These are phyloP conservation scores for Graphium sp. DNA, from an alignment of 2,329 filamentous ascomycete species.

Conservation along the genomic window DNA sequence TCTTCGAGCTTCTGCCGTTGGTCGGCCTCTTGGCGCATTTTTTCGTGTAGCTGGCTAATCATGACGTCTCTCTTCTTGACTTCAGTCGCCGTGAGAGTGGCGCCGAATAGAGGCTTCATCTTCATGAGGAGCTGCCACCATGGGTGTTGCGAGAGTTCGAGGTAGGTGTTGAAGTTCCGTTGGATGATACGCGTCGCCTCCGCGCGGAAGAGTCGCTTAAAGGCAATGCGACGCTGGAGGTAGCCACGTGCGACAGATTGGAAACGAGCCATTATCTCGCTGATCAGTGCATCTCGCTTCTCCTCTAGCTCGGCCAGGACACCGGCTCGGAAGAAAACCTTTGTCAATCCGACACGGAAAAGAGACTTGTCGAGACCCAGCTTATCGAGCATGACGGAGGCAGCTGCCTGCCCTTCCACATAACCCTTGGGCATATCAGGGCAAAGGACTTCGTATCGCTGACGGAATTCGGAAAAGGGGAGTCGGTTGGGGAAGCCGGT, in stretches of 20 bases:
- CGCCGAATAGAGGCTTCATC: constrained; percentile 89
- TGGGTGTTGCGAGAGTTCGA: constrained; percentile 76
- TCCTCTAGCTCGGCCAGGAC: constrained; percentile 95
- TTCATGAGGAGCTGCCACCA: constrained; percentile 95
- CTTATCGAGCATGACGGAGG: constrained; percentile 75
- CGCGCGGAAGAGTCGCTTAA: constrained; percentile 85
- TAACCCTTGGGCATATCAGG: constrained; percentile 77
- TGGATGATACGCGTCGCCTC: constrained; percentile 94
- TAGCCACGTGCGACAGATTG: constrained; percentile 87
- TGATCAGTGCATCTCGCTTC: constrained; percentile 80
- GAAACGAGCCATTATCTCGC: constrained; percentile 84
- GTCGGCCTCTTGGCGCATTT: constrained; percentile 60
- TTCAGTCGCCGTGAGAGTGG: constrained; percentile 79
- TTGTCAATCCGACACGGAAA: constrained; percentile 87
- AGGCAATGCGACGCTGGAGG: constrained; percentile 69
- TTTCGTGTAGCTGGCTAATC: constrained; percentile 73
- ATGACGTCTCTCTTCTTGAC: constrained; percentile 91
- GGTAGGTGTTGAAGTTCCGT: constrained; percentile 81
- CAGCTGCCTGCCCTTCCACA: constrained; percentile 74
- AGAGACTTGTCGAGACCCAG: constrained; percentile 70
- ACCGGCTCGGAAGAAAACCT: constrained; percentile 94
- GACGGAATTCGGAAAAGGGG: constrained; percentile 82
- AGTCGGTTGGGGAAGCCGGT: constrained; percentile 94
- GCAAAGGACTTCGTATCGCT: constrained; percentile 91
- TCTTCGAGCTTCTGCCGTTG: constrained; percentile 75